Evolutionary conservation across 2,329 filamentous ascomycete species (phyloP).

Genomic region (Penicillium sp.): DNA sequence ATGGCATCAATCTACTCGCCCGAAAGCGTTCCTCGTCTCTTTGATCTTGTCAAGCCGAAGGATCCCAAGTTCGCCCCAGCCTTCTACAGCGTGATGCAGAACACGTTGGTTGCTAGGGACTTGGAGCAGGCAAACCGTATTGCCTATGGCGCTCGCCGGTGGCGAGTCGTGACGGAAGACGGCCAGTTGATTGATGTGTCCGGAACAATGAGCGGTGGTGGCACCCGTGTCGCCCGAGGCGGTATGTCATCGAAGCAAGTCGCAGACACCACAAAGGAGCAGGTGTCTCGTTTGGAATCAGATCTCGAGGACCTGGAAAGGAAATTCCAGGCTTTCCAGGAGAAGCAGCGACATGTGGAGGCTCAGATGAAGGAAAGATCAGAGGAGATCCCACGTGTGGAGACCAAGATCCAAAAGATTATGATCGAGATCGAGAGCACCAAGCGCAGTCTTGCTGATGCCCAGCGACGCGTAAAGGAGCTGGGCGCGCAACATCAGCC

Average conservation of each 20-base stretch:
- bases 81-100: constrained; percentile 92
- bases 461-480: constrained; percentile 81
- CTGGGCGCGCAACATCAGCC: constrained; percentile 76
- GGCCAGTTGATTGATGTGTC: constrained; percentile 97
- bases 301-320: constrained; percentile 83
- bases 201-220: constrained; percentile 97
- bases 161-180: constrained; percentile 93
- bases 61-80: constrained; percentile 82
- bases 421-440: constrained; percentile 83
- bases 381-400: constrained; percentile 75
- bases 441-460: constrained; percentile 77
- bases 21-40: constrained; percentile 86
- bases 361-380: constrained; percentile 67
- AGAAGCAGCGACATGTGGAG: constrained; percentile 79
- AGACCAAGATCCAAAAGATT: constrained; percentile 90
- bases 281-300: constrained; percentile 80
- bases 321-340: constrained; percentile 79
- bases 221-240: constrained; percentile 82
- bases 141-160: constrained; percentile 87
- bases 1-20: constrained; percentile 80
- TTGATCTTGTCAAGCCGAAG: constrained; percentile 88
- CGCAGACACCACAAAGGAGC: constrained; percentile 82
- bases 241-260: constrained; percentile 95
- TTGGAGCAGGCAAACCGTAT: constrained; percentile 96
- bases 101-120: constrained; percentile 89